Evolutionary conservation across 768 basidiomycete genomes (phyloP), one percentile per base, ranked within the genome.

Genomic region (Boletellus emodensis): DNA sequence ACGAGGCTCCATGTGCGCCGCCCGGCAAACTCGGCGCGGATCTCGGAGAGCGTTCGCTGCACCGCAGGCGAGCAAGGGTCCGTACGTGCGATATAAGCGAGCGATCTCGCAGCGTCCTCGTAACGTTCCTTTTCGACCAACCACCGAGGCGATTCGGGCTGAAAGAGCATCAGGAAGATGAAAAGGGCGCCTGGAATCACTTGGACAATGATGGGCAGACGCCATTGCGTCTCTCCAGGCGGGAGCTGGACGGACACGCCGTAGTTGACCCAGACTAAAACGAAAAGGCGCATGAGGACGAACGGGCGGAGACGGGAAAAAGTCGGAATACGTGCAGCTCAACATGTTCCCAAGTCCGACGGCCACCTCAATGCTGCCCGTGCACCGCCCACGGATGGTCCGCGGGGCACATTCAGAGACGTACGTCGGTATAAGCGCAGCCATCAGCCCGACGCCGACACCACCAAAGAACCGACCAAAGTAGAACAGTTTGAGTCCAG

Each of bases 381-480:
- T 69, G 45, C 71, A 71, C 3, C 72, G 67, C 6, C 72, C 72
- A 35, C 73, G 66, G 32, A 74, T 71, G 15, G 62, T 38, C 46
- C 61, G 60, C 9, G 73, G 73, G 3, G 67, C 65, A 47, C 63
- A 71, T 59, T 74, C 72, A 3, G 71, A 66, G 3, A 72, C 63
- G 22, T 73, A 73, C 0, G 67, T 62, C 2, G 73, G 72, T 18
- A 70, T 67, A 18, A 73, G 41, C 0, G 68, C 69, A 2, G 65
- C 58, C 56, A 70, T 63, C 33, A 71, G 38, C 24, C 76, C 74
- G 6, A 77, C 68, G 3, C 79, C 79, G 32, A 80, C 61, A 15
- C 79, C 81, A 6, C 72, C 67, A 0, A 82, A 54, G 67, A 79
- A 79, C 9, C 77, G 72, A 44, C 65, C 56, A 42, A 70, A 59